Evolutionary conservation across 2,329 filamentous ascomycete genomes (phyloP), one percentile per base, ranked within the genome.

Genomic region (Claviceps capensis): DNA sequence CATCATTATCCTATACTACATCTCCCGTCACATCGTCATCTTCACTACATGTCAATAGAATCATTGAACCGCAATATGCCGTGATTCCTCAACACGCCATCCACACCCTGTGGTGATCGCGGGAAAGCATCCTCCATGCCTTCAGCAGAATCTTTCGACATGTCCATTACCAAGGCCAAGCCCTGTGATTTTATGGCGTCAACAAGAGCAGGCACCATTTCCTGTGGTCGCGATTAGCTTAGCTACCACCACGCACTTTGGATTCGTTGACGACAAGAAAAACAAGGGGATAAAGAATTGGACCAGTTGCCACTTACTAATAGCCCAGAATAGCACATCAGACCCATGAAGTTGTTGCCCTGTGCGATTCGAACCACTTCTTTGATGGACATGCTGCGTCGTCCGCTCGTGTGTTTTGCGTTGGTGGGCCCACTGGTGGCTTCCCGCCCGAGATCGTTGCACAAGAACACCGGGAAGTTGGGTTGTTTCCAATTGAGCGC

Each of bases 401-500:
- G 77, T 16, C 86, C 88, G 58, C 82, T 86, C 58, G 76, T 72
- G 54, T 69, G 63, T 14, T 72, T 60, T 13, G 67, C 61, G 42
- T 65, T 65, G 1, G 66, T 26, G 23, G 23, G 65, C 14, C 66
- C 63, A 53, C 69, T 67, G 22, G 68, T 63, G 30, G 74, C 76
- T 54, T 82, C 78, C 7, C 77, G 74, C 22, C 88, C 88, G 26
- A 97, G 79, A 54, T 96, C 89, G 66, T 97, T 97, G 71, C 90
- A 96, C 47, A 97, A 76, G 60, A 98, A 86, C 0, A 97, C 88
- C 0, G 93, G 93, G 65, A 95, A 98, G 64, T 97, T 98, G 2
- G 93, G 93, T 67, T 98, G 93, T 68, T 98, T 98, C 93, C 93
- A 98, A 69, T 98, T 98, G 60, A 98, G 71, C 5, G 91, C 90